Evolutionary conservation across 257 asterid genomes (phyloP), one percentile per base, ranked within the genome.

Genomic region (Orobanche coerulescens): DNA sequence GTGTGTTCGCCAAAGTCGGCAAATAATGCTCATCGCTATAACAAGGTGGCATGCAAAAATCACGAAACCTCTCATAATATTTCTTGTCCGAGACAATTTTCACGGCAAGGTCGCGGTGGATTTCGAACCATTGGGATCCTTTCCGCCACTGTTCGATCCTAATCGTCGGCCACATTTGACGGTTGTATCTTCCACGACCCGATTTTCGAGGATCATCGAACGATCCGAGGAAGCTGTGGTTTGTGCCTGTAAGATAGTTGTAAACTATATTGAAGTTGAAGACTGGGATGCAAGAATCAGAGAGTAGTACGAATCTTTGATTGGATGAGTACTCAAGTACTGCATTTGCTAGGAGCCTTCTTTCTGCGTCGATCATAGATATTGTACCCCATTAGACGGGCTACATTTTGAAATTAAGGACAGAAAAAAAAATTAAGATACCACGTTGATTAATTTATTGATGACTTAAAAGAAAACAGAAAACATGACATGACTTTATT

Each of bases 121-220:
- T 19, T 42, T 82, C 88, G 20, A 87, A 87, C 94, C 95, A 84
- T 37, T 87, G 91, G 1, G 94, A 82, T 24, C 94, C 85, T 48
- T 87, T 87, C 3, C 91, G 85, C 88, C 94, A 84, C 31, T 80
- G 86, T 15, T 77, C 64, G 75, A 87, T 25, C 24, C 85, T 72
- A 61, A 87, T 56, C 0, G 54, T 62, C 0, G 94, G 95, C 71
- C 56, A 72, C 95, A 87, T 87, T 18, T 49, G 73, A 4, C 24
- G 83, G 62, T 80, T 80, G 81, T 87, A 84, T 0, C 90, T 83
- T 6, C 94, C 90, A 0, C 85, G 82, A 2, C 94, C 90, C 0
- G 69, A 28, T 19, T 76, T 76, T 0, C 79, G 36, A 0, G 94
- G 86, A 19, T 84, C 93, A 61, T 84, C 86, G 50, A 66, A 66